Conservation (phyloP, 768 basidiomycete species). For the Gelatoporia subvermispora region DNA sequence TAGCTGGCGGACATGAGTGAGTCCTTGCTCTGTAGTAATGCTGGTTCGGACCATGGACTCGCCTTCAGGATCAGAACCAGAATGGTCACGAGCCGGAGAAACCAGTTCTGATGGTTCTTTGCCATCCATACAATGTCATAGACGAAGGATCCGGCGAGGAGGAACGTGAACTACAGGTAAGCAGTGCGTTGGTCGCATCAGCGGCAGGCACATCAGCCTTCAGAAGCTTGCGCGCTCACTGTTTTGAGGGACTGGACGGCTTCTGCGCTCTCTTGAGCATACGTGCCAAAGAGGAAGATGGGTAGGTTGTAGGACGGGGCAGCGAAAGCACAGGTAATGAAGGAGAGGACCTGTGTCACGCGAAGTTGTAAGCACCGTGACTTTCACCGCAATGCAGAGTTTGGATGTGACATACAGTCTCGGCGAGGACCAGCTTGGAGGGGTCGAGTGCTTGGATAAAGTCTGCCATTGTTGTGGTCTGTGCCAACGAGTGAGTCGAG, state of each 20-base stretch:
- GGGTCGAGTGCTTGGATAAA: constrained; percentile 70
- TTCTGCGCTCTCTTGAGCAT: constrained; percentile 67
- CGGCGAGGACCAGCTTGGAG: constrained; percentile 58
- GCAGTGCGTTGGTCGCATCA: not conserved
- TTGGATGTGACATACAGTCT: constrained; percentile 43
- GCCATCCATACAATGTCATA: constrained; percentile 73
- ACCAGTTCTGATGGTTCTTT: constrained; percentile 47
- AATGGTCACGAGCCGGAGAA: constrained; percentile 50
- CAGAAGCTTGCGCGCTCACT: constrained; percentile 32
- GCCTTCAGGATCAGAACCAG: constrained; percentile 36
- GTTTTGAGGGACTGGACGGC: constrained; percentile 58
- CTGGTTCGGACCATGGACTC: not conserved
- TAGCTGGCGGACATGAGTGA: constrained; percentile 16
- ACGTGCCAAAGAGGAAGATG: constrained; percentile 74
- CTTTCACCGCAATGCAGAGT: not conserved
- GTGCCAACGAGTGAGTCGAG: too few species aligned
- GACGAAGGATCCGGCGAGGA: constrained; percentile 55
- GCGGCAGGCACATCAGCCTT: too few species aligned
- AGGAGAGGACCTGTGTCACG: constrained; percentile 51
- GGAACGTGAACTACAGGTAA: constrained; percentile 51
- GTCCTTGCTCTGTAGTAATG: not conserved
- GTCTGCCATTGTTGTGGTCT: constrained; percentile 42
- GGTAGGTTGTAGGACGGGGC: constrained; percentile 75
- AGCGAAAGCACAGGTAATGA: constrained; percentile 47
- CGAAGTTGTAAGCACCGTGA: not conserved